Conservation (phyloP, 2,329 filamentous ascomycete genomes). For the Ophidiomyces ophidiicola region DNA sequence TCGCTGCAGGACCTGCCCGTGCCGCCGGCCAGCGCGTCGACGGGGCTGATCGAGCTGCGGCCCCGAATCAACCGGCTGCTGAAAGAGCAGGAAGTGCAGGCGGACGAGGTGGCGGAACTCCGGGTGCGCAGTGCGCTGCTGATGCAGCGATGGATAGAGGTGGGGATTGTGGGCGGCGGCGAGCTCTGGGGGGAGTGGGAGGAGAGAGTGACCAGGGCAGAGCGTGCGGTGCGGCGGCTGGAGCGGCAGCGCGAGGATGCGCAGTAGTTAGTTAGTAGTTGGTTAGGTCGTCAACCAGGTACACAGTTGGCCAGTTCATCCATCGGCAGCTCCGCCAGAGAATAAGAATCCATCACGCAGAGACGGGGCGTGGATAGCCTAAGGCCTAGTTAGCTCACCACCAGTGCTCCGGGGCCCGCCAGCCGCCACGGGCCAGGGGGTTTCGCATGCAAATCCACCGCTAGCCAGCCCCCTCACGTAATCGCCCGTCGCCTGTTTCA, state of each 20-base stretch:
- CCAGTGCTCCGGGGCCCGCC: too few species aligned
- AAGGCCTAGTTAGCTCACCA: too few species aligned
- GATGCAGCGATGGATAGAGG: slow-evolving; percentile 61
- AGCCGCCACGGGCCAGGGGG: too few species aligned
- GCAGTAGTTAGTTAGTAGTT: slow-evolving; percentile 37
- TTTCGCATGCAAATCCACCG: too few species aligned
- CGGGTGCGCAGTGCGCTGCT: slow-evolving; percentile 35
- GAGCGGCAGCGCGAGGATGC: slow-evolving; percentile 49
- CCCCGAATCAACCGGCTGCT: slow-evolving; percentile 31
- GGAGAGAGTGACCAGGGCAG: slow-evolving; percentile 51
- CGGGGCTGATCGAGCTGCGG: slow-evolving; percentile 32
- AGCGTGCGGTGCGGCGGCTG: slow-evolving; percentile 51
- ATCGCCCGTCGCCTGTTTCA: slow-evolving; percentile 7
- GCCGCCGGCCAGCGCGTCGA: slow-evolving; percentile 32
- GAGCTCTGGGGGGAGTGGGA: slow-evolving; percentile 61
- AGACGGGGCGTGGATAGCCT: too few species aligned
- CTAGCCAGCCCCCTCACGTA: too few species aligned
- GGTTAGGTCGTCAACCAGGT: too few species aligned
- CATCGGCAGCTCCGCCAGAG: too few species aligned
- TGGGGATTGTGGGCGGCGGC: slow-evolving; percentile 54
- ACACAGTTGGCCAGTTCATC: too few species aligned
- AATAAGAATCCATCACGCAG: too few species aligned
- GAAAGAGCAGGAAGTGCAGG: slow-evolving; percentile 29
- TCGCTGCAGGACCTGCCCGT: slow-evolving; percentile 38
- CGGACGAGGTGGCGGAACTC: slow-evolving; percentile 30